Conservation (phyloP, 345 rosid species). For the Capsella bursapastoris region DNA sequence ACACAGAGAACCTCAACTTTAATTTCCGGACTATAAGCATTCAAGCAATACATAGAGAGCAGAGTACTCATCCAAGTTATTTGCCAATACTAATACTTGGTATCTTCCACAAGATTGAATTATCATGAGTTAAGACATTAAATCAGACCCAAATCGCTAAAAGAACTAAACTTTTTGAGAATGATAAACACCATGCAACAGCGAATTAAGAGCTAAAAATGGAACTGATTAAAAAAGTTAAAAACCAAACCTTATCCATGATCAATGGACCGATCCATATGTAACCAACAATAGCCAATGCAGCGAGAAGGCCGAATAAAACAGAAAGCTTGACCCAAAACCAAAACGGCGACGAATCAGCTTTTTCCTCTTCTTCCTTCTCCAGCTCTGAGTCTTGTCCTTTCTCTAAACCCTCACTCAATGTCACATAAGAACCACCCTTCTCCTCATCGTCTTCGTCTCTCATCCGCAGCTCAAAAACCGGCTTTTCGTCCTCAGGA, state of each 20-base stretch:
- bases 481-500: constrained; percentile 49
- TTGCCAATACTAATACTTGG: no score
- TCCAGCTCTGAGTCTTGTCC: constrained; percentile 37
- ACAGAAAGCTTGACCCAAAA: constrained; percentile 69
- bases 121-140: background rate
- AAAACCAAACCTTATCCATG: constrained; percentile 73
- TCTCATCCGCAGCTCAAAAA: constrained; percentile 58
- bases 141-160: background rate
- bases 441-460: constrained; percentile 41
- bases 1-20: no score
- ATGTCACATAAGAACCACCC: constrained; percentile 53
- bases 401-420: constrained; percentile 48
- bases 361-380: constrained; percentile 14
- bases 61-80: no score
- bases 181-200: constrained; percentile 15
- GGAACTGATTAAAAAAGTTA: constrained; percentile 1
- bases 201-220: background rate
- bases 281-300: constrained; percentile 63
- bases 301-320: constrained; percentile 52
- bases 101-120: no score
- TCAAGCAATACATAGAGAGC: no score
- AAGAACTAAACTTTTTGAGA: background rate
- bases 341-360: constrained; percentile 52
- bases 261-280: constrained; percentile 88
- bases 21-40: no score